Evolutionary conservation across 352 stramenopile species (phyloP), one percentile per base, ranked within the genome.

Genomic region (Thalassiosira tumida): DNA sequence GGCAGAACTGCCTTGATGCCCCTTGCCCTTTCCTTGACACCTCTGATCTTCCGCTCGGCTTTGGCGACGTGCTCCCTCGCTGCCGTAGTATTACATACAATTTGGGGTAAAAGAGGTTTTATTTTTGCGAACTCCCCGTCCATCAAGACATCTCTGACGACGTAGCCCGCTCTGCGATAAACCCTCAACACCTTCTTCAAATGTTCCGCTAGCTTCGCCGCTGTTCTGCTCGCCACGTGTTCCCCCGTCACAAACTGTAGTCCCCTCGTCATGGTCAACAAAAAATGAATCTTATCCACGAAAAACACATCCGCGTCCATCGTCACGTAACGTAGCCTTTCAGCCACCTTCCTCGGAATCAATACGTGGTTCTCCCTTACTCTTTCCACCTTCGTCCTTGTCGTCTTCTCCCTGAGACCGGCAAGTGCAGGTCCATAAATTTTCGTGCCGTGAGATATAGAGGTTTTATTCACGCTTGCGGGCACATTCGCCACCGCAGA

Each of bases 321-420:
- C 21, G 67, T 76, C 4, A 76, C 2, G 26, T 51, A 15, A 10
- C 50, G 26, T 29, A 35, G 47, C 31, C 10, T 35, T n/a, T 51
- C 14, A 7, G 50, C 21, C 3, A 47, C 21, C n/a, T 50, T 35
- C 50, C 35, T 76, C 33, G 33, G 67, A 2, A 76, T 38, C 24
- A 6, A 31, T 5, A 76, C 0, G 62, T 97, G 24, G 80, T 96
- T 38, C 80, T 96, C 35, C 72, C 33, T 40, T 78, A 62, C 17
- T 59, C 7, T 6, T 76, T 15, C 94, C 95, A 35, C 33, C 29
- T n/a, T 76, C 2, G 2, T 76, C 37, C 37, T 47, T 35, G 33
- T 6, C 31, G 33, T 76, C 29, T 76, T 51, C 67, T 35, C 67
- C 17, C 67, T 43, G 4, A 76, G 2, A 24, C 13, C 33, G 4